A percentile compares a stretch with the other conserved stretches of the same genome.
phyloP scores from a whole-genome alignment of 192 early-diverging fungal species.

The Coemansia sp. region DNA sequence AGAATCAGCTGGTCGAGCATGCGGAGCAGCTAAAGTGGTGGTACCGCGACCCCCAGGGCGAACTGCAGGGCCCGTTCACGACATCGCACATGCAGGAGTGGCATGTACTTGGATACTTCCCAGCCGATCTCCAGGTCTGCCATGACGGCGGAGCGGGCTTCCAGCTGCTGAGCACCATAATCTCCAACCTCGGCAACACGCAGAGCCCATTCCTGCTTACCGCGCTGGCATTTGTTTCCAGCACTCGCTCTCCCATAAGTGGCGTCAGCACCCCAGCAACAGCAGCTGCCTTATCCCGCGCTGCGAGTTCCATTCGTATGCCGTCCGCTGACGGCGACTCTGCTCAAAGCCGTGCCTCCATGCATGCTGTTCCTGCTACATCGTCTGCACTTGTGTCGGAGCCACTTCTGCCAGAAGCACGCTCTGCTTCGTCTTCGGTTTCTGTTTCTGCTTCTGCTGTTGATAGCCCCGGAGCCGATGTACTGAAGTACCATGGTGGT shows the following conservation, averaged over 20 bases:
- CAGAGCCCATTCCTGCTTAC: constrained; percentile 69
- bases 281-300: constrained; percentile 29
- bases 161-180: constrained; percentile 72
- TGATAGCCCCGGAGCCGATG: background rate
- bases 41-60: constrained; percentile 83
- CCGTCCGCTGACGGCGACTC: background rate
- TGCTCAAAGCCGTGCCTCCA: background rate
- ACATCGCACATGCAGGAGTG: constrained; percentile 94
- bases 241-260: constrained; percentile 6
- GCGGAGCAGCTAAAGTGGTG: constrained; percentile 65
- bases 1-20: constrained; percentile 27
- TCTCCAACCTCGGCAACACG: constrained; percentile 66
- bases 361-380: background rate
- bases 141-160: constrained; percentile 74
- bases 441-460: background rate
- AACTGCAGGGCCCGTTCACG: constrained; percentile 87
- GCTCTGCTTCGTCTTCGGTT: too few species aligned
- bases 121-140: constrained; percentile 75
- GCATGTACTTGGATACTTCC: constrained; percentile 86
- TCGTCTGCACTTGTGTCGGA: background rate
- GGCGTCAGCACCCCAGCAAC: constrained; percentile 35
- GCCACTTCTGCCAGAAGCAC: background rate
- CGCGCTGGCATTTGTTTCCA: constrained; percentile 25
- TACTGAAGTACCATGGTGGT: background rate
- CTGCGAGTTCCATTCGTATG: constrained; percentile 20